Conservation (phyloP, 2,329 filamentous ascomycete species). For the Paecilomyces sp. region DNA sequence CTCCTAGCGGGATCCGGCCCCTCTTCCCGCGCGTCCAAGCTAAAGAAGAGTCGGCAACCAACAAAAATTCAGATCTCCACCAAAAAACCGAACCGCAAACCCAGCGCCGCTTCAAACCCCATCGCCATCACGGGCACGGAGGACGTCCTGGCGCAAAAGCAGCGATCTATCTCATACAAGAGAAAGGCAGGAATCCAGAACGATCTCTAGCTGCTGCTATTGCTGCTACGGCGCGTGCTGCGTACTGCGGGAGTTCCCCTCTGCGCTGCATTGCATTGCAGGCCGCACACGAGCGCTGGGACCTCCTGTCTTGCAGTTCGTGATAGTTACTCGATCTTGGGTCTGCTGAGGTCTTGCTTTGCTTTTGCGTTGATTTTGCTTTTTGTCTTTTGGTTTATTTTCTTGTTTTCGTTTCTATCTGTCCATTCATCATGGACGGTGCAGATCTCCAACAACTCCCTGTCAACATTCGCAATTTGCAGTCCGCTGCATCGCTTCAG, state of each 20-base stretch:
- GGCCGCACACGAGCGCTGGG: not conserved
- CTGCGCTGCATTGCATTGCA: not conserved
- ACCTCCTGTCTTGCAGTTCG: too few relatives aligned
- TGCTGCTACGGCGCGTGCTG: too few relatives aligned
- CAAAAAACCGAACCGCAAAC: conserved; percentile 1
- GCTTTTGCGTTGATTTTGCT: too few relatives aligned
- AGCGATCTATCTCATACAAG: conserved; percentile 12
- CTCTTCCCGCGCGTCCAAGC: not conserved
- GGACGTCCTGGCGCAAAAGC: conserved; percentile 17
- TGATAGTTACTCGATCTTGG: too few relatives aligned
- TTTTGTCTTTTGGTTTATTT: not conserved
- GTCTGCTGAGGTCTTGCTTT: too few relatives aligned
- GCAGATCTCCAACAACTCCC: conserved; percentile 12
- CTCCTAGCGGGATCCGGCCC: not conserved
- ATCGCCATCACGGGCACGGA: conserved; percentile 5
- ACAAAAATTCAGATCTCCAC: not conserved
- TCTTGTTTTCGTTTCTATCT: not conserved
- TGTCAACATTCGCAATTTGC: conserved; percentile 10
- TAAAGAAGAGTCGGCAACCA: not conserved
- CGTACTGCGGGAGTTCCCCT: too few relatives aligned
- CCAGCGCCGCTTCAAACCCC: conserved; percentile 11
- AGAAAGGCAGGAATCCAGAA: not conserved
- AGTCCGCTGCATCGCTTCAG: conserved; percentile 12
- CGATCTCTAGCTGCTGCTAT: not conserved
- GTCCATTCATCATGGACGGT: conserved; percentile 18